Conservation (phyloP, 805 yeast genomes). For the Saccharomycopsis olivae region DNA sequence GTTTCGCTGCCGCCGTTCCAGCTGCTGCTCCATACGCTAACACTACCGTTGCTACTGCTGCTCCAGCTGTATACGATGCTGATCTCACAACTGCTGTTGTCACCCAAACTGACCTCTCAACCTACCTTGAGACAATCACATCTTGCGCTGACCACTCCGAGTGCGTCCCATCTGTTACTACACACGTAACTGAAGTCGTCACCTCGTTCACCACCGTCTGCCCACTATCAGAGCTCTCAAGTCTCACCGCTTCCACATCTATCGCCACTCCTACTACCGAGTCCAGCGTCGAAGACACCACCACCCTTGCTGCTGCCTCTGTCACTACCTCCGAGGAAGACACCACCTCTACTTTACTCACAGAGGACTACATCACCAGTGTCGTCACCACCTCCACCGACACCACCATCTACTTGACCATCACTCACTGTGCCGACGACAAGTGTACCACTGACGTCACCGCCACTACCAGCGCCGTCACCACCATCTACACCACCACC, state of each 20-base stretch:
- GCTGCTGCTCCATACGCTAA: no score
- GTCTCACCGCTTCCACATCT: not conserved
- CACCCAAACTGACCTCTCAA: conserved; percentile 2
- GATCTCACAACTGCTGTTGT: conserved; percentile 12
- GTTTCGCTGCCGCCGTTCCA: no score
- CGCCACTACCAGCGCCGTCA: no score
- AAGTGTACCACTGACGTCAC: no score
- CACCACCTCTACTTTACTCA: conserved; percentile 2
- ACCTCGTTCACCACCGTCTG: conserved; percentile 1
- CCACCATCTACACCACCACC: no score
- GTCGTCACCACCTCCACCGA: conserved; percentile 5
- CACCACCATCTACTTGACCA: conserved; percentile 17
- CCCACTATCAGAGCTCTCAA: conserved; percentile 1
- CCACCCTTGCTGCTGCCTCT: conserved; percentile 6
- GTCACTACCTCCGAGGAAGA: conserved; percentile 4
- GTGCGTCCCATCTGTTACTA: conserved; percentile 12
- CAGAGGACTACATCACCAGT: no score
- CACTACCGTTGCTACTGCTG: conserved; percentile 1
- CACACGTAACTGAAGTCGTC: not conserved
- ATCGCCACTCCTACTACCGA: conserved; percentile 4
- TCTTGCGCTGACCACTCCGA: conserved; percentile 12
- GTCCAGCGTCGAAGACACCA: conserved; percentile 1
- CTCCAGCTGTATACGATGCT: conserved; percentile 1
- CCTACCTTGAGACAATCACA: conserved; percentile 15
- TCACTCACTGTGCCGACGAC: no score